Base-by-base conservation (phyloP, 208 protist species). In the Trypanosoma rangeli region DNA sequence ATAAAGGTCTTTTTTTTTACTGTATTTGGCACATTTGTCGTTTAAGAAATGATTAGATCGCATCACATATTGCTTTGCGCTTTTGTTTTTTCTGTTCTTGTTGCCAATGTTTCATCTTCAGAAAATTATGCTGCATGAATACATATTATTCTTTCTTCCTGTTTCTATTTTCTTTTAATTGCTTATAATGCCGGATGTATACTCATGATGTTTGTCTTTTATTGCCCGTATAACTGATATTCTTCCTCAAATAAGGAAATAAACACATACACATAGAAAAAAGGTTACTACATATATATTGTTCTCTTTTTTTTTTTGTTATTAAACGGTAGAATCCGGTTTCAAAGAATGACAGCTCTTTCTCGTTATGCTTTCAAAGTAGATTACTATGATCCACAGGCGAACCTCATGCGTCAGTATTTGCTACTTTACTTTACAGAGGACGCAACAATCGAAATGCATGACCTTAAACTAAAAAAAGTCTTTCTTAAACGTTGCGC, bases 361-460 rank as follows among this genome's bases (percentile, higher is more conserved):
- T 73, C 74, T 48, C 86, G 91, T 10, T 84, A 91, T 64, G 75
- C 81, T 35, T 97, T 95, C 71, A 81, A 91, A 22, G 93, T 93
- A 12, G 90, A 97, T 67, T 97, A 97, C 76, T 91, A 84, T 60
- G 93, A 97, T 71, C 88, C 89, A 37, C 90, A 94, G 3, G 95
- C 97, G 28, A 93, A 79, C 54, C 56, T 98, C 37, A 85, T 83
- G 33, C 83, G 95, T 12, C 74, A 81, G 24, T 98, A 98, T 82
- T 82, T 92, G 49, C 73, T 98, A n/a, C 68, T 97, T 50, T 98
- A 94, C 77, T 96, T 88, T 73, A 65, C 81, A 1, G 80, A 86
- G 16, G 92, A 98, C 68, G 76, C 91, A 48, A 96, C 95, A 10
- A 92, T 98, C 67, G 97, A 98, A 74, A 98, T 98, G 94, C 94